A percentile compares a stretch with the other conserved stretches of the same genome.
These are phyloP conservation scores for Cucurbita pepo DNA, from an alignment of 306 rosid genomes.

Conservation along the genomic window DNA sequence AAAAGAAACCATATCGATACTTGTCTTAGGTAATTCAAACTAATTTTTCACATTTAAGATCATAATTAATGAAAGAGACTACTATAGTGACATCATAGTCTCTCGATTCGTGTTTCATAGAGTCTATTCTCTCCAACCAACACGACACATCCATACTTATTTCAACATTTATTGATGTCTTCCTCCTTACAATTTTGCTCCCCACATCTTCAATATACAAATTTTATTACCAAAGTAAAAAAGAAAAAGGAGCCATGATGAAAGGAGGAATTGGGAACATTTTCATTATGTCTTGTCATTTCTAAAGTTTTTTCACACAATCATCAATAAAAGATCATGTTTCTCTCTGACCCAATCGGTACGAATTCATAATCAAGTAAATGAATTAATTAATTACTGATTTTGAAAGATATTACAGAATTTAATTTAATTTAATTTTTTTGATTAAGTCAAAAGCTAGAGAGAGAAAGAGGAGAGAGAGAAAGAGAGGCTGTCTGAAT, in stretches of 20 bases:
- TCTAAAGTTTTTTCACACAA: background rate
- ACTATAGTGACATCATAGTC: no score
- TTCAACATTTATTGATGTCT: background rate
- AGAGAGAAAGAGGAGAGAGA: background rate
- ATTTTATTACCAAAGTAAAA: no score
- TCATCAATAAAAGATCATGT: no score
- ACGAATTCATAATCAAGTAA: no score
- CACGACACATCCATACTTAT: background rate
- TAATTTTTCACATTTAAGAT: background rate
- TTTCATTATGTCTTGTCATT: background rate
- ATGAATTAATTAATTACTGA: background rate
- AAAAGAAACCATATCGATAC: background rate
- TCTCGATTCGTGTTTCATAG: no score
- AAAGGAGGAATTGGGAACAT: background rate
- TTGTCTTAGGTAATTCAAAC: background rate
- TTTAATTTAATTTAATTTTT: background rate
- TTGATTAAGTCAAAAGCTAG: background rate
- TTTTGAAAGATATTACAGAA: background rate
- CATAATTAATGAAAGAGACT: no score
- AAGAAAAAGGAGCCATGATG: background rate
- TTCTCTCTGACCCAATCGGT: no score
- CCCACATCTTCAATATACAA: background rate
- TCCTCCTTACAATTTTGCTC: background rate
- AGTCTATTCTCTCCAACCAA: no score
- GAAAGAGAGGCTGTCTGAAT: constrained; percentile 2